A percentile compares a stretch with the other conserved stretches of the same genome.
Conservation (phyloP, 179 eudicot genomes). For the Gypsophila paniculata region DNA sequence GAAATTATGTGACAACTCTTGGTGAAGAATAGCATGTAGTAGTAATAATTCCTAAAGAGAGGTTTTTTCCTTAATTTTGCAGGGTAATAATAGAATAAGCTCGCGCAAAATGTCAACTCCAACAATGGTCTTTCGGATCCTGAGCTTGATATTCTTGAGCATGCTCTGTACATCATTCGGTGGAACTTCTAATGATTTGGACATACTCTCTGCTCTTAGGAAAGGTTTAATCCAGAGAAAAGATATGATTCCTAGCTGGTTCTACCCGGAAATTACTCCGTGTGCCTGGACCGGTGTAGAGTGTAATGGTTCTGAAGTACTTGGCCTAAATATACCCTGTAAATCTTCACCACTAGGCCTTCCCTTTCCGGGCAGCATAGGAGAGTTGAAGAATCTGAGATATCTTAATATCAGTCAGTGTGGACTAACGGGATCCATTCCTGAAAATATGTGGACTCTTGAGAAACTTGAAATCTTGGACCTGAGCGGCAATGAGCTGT, state of each 20-base stretch:
- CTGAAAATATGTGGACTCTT: slow-evolving; percentile 50
- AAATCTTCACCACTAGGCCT: slow-evolving; percentile 38
- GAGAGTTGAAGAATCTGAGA: slow-evolving; percentile 47
- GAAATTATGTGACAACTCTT: neutral
- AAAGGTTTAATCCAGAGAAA: slow-evolving; percentile 38
- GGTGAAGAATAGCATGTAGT: neutral
- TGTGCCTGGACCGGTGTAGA: slow-evolving; percentile 71
- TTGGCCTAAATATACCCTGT: slow-evolving; percentile 50
- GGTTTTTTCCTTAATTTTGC: neutral
- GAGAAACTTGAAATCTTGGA: slow-evolving; percentile 59
- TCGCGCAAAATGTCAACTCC: slow-evolving; percentile 25
- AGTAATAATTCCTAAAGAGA: neutral
- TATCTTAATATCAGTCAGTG: slow-evolving; percentile 74
- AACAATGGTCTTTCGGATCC: neutral
- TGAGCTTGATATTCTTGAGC: slow-evolving; percentile 31
- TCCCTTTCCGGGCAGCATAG: slow-evolving; percentile 53
- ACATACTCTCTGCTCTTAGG: slow-evolving; percentile 43
- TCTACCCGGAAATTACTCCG: slow-evolving; percentile 43
- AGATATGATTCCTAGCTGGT: slow-evolving; percentile 59
- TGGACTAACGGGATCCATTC: slow-evolving; percentile 49
- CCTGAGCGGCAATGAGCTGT: slow-evolving; percentile 52
- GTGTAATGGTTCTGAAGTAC: slow-evolving; percentile 47
- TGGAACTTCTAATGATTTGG: slow-evolving; percentile 36
- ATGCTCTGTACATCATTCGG: slow-evolving; percentile 31
- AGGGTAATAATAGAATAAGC: slow-evolving; percentile 18